These are phyloP conservation scores for Lachancea lanzarotensis DNA, from an alignment of 805 yeast genomes.

Conservation along the genomic window DNA sequence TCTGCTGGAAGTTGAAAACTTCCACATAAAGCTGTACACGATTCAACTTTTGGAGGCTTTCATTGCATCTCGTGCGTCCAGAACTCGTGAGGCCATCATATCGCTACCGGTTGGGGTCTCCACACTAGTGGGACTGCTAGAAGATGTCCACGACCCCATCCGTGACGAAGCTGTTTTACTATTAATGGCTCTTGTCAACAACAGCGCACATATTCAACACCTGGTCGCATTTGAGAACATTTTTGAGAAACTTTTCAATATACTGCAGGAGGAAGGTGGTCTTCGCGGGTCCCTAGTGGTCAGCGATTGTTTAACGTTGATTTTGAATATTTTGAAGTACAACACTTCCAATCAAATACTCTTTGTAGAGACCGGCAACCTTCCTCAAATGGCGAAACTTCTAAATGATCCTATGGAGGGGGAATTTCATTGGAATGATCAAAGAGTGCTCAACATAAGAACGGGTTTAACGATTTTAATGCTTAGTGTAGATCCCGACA, in stretches of 20 bases:
- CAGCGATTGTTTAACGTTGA: slow-evolving; percentile 76
- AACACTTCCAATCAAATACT: slow-evolving; percentile 86
- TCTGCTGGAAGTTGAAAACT: slow-evolving; percentile 53
- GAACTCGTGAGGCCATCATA: slow-evolving; percentile 68
- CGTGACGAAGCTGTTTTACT: slow-evolving; percentile 82
- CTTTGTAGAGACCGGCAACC: slow-evolving; percentile 79
- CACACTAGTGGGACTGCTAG: slow-evolving; percentile 55
- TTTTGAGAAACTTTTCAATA: slow-evolving; percentile 72
- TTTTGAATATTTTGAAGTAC: slow-evolving; percentile 66
- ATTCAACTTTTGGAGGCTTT: slow-evolving; percentile 81
- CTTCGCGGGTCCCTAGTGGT: slow-evolving; percentile 83
- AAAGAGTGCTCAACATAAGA: slow-evolving; percentile 57
- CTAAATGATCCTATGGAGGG: slow-evolving; percentile 54
- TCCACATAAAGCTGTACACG: slow-evolving; percentile 73
- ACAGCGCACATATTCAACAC: slow-evolving; percentile 81
- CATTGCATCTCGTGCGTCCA: slow-evolving; percentile 63
- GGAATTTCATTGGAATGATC: slow-evolving; percentile 67
- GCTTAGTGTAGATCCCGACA: slow-evolving; percentile 66
- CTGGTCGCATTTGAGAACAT: slow-evolving; percentile 92
- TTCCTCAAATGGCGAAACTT: slow-evolving; percentile 55
- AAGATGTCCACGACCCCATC: slow-evolving; percentile 71
- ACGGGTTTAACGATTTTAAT: slow-evolving; percentile 67
- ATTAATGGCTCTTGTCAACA: slow-evolving; percentile 74
- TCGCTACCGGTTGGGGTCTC: slow-evolving; percentile 76
- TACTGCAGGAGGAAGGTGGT: slow-evolving; percentile 83